A percentile compares a stretch with the other conserved stretches of the same genome.
These are phyloP conservation scores for Phyllosticta capitalensis DNA, from an alignment of 2,329 filamentous ascomycete genomes.

Conservation along the genomic window DNA sequence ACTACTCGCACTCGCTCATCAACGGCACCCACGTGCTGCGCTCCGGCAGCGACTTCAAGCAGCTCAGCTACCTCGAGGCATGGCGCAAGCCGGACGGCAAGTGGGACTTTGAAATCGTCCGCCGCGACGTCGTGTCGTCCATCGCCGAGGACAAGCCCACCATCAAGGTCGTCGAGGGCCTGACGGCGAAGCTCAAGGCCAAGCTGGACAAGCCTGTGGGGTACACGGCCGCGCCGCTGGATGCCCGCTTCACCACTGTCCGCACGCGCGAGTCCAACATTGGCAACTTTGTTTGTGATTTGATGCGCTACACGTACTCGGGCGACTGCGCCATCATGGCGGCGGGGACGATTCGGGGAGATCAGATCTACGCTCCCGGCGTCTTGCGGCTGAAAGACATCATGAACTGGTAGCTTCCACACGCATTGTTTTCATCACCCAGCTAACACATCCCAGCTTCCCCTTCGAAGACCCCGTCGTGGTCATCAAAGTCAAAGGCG, in stretches of 20 bases:
- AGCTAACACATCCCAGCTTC: slow-evolving; percentile 40
- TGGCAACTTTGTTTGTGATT: slow-evolving; percentile 83
- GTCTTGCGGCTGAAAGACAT: slow-evolving; percentile 69
- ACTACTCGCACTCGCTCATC: slow-evolving; percentile 66
- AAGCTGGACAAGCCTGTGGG: slow-evolving; percentile 76
- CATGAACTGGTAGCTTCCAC: slow-evolving; percentile 51
- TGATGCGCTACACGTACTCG: slow-evolving; percentile 75
- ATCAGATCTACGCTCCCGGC: slow-evolving; percentile 79
- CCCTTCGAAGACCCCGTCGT: slow-evolving; percentile 88
- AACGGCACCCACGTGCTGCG: slow-evolving; percentile 77
- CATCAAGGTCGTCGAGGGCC: slow-evolving; percentile 51
- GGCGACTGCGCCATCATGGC: slow-evolving; percentile 81
- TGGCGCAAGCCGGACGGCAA: slow-evolving; percentile 46
- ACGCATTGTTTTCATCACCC: not conserved
- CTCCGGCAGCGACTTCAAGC: slow-evolving; percentile 85
- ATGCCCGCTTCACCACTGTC: slow-evolving; percentile 79
- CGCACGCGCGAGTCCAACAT: slow-evolving; percentile 70
- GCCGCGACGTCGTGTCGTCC: slow-evolving; percentile 61
- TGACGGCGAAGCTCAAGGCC: slow-evolving; percentile 64
- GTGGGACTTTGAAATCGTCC: slow-evolving; percentile 72
- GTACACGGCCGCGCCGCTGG: slow-evolving; percentile 71
- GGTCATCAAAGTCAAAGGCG: slow-evolving; percentile 60
- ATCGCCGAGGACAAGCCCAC: slow-evolving; percentile 56
- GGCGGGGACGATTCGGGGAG: slow-evolving; percentile 74
- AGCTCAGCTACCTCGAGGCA: slow-evolving; percentile 79